phyloP scores from a whole-genome alignment of 176 grass and related monocot species.

The Thinopyrum elongatum region DNA sequence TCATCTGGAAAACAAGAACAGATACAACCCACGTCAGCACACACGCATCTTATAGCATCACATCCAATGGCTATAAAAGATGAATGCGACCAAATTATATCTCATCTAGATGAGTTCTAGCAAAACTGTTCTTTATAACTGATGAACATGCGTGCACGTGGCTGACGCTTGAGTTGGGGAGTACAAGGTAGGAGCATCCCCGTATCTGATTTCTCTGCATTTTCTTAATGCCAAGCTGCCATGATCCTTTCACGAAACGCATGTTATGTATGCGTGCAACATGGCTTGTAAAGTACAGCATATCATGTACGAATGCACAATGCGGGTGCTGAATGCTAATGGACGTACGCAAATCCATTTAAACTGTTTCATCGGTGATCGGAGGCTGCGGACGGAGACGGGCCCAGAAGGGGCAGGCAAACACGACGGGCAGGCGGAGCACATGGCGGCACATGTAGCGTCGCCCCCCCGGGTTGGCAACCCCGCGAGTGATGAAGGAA shows the following conservation, averaged over 20 bases:
- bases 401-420: background rate
- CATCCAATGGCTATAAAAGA: no score
- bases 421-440: conserved; percentile 2
- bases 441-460: conserved; percentile 56
- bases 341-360: background rate
- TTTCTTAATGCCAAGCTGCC: background rate
- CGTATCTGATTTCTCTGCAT: background rate
- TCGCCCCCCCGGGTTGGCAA: conserved; percentile 33
- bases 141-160: conserved; percentile 4
- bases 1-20: no score
- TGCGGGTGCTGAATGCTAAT: background rate
- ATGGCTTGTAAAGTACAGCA: background rate
- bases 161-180: background rate
- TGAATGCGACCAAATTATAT: no score
- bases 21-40: no score
- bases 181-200: background rate
- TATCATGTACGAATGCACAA: background rate
- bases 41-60: no score
- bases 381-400: background rate
- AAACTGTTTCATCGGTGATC: background rate
- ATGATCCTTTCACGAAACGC: background rate
- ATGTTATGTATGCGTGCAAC: conserved; percentile 1
- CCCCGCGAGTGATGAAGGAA: conserved; percentile 27
- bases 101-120: no score
- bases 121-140: background rate